Conservation (phyloP, 768 basidiomycete species). For the Boletus fagicola region DNA sequence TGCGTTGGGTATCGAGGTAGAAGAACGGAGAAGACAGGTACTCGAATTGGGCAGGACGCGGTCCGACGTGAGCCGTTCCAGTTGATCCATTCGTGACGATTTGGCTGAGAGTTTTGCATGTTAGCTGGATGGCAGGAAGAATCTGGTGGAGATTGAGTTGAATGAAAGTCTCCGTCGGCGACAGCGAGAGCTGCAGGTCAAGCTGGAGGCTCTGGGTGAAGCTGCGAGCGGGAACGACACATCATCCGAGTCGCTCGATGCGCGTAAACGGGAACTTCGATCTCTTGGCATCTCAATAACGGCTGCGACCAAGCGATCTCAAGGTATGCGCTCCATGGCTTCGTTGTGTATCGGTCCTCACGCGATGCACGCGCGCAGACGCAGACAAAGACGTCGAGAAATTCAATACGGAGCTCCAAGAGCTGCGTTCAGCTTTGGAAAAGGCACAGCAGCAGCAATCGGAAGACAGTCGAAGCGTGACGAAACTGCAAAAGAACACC, state of each 20-base stretch:
- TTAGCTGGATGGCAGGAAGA: constrained; percentile 67
- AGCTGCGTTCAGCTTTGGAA: constrained; percentile 65
- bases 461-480: constrained; percentile 83
- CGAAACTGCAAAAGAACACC: constrained; percentile 91
- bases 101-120: not conserved
- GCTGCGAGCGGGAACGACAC: constrained; percentile 52
- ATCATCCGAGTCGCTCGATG: constrained; percentile 65
- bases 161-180: constrained; percentile 83
- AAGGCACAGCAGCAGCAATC: constrained; percentile 75
- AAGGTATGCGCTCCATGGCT: constrained; percentile 40
- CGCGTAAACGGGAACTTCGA: constrained; percentile 66
- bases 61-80: constrained; percentile 55
- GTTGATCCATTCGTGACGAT: not conserved
- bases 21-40: constrained; percentile 67
- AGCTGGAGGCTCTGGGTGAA: constrained; percentile 75
- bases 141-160: constrained; percentile 86
- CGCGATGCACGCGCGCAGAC: constrained; percentile 36
- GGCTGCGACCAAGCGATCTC: constrained; percentile 57
- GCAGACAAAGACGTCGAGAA: constrained; percentile 74
- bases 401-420: constrained; percentile 60
- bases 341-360: not conserved
- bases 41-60: constrained; percentile 65
- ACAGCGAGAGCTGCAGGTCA: constrained; percentile 71
- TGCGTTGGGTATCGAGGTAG: constrained; percentile 70
- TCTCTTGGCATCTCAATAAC: constrained; percentile 66